phyloP scores from a whole-genome alignment of 83 land plant genomes.

The Isoetes engelmannii region DNA sequence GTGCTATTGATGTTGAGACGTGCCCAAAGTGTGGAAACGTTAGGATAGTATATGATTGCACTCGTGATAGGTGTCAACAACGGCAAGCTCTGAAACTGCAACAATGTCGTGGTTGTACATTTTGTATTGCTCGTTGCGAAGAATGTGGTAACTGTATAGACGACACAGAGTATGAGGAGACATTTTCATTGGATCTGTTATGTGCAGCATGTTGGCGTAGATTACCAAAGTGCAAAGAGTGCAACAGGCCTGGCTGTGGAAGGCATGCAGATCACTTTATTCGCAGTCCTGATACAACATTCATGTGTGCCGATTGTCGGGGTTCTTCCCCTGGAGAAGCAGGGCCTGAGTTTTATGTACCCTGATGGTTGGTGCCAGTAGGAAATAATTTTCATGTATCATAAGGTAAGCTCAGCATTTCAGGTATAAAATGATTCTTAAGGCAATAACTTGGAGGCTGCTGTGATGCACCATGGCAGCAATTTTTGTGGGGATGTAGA shows the following conservation, averaged over 20 bases:
- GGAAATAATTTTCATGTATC: no score
- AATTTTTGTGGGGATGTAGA: no score
- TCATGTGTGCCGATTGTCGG: slow-evolving; percentile 24
- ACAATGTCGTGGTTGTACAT: slow-evolving; percentile 48
- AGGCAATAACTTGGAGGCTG: no score
- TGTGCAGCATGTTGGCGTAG: slow-evolving; percentile 58
- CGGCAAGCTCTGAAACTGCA: slow-evolving; percentile 5
- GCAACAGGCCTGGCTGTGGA: slow-evolving; percentile 66
- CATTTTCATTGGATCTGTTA: slow-evolving; percentile 42
- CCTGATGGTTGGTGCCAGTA: no score
- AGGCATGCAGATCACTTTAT: slow-evolving; percentile 29
- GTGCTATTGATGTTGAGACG: slow-evolving; percentile 46
- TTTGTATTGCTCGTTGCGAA: slow-evolving; percentile 58
- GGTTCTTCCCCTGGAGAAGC: slow-evolving; percentile 11
- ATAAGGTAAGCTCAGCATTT: no score
- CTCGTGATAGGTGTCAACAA: slow-evolving; percentile 39
- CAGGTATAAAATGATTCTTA: no score
- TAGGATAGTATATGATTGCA: slow-evolving; percentile 54
- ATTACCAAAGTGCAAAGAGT: slow-evolving; percentile 56
- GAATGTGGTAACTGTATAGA: slow-evolving; percentile 60
- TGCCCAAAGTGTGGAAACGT: slow-evolving; percentile 58
- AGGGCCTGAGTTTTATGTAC: slow-evolving; percentile 7
- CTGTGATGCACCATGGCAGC: no score
- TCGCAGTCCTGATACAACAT: not conserved
- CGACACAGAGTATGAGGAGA: slow-evolving; percentile 34